phyloP scores from a whole-genome alignment of 2,329 filamentous ascomycete genomes.

The Penicillium sp. region DNA sequence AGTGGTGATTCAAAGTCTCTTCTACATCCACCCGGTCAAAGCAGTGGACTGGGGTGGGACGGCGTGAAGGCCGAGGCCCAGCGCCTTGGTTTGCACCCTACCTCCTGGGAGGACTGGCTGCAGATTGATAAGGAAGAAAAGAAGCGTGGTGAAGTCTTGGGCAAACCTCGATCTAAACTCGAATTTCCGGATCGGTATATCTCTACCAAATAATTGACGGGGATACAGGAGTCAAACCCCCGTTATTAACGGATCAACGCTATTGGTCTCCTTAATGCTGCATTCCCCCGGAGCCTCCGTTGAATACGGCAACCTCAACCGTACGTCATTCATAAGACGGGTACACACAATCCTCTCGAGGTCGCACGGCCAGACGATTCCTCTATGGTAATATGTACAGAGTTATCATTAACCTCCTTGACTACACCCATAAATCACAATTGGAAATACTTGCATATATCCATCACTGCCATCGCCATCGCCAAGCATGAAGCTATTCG shows the following conservation, averaged over 20 bases:
- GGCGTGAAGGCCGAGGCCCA: constrained; percentile 65
- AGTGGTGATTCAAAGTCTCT: constrained; percentile 40
- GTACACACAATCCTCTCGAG: constrained; percentile 58
- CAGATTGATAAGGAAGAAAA: constrained; percentile 79
- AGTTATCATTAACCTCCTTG: no score
- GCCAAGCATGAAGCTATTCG: neutral
- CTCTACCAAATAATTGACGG: neutral
- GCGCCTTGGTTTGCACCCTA: constrained; percentile 58
- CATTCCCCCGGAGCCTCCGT: neutral
- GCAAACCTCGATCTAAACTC: constrained; percentile 77
- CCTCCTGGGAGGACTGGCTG: constrained; percentile 85
- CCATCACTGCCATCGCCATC: neutral
- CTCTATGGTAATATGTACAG: no score
- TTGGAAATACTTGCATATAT: no score
- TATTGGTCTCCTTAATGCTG: neutral
- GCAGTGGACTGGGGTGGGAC: constrained; percentile 69
- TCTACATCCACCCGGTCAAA: constrained; percentile 44
- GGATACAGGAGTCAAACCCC: neutral
- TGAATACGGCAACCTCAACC: no score
- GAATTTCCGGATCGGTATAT: constrained; percentile 8
- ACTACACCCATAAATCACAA: no score
- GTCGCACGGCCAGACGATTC: neutral
- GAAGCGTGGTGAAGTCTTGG: constrained; percentile 62
- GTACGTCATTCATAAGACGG: constrained; percentile 23
- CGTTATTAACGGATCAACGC: neutral